Conservation (phyloP, 768 basidiomycete species). For the Pulveroboletus sp. region DNA sequence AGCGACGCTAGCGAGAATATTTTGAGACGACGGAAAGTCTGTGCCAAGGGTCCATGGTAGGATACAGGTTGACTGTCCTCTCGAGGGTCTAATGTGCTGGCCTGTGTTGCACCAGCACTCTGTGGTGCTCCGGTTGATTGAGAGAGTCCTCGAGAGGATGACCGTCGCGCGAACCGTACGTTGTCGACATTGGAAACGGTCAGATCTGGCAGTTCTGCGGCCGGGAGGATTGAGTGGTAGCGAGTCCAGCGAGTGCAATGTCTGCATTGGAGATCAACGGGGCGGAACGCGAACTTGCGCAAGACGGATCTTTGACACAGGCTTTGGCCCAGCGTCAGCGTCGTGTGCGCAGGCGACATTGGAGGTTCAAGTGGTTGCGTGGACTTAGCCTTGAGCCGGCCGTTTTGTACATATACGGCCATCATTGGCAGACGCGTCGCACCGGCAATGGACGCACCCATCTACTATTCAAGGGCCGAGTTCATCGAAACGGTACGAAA, state of each 20-base stretch:
- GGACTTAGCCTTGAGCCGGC: not conserved
- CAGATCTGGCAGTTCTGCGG: too few species aligned
- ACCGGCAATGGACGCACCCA: constrained; percentile 58
- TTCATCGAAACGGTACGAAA: constrained; percentile 82
- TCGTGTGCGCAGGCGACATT: constrained; percentile 8
- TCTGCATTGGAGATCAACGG: constrained; percentile 1
- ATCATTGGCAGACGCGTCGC: constrained; percentile 13
- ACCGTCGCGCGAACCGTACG: not conserved
- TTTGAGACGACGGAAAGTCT: constrained; percentile 74
- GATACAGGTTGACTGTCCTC: constrained; percentile 16
- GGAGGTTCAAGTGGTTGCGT: not conserved
- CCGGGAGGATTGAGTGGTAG: not conserved
- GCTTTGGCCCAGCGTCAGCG: constrained; percentile 6
- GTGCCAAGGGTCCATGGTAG: constrained; percentile 70
- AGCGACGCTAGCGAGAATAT: constrained; percentile 80
- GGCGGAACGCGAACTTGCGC: constrained; percentile 2
- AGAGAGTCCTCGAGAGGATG: constrained; percentile 5
- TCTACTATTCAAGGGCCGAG: constrained; percentile 77
- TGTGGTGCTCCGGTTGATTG: constrained; percentile 11
- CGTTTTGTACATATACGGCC: not conserved
- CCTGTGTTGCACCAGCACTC: not conserved
- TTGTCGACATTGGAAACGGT: too few species aligned
- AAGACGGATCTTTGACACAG: constrained; percentile 14
- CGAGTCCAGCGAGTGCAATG: constrained; percentile 1
- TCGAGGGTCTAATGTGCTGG: not conserved